Percentiles rank a stretch among this genome's conserved stretches.
These are phyloP conservation scores for Calocybe gangraenosa DNA, from an alignment of 768 basidiomycete species.

Conservation along the genomic window DNA sequence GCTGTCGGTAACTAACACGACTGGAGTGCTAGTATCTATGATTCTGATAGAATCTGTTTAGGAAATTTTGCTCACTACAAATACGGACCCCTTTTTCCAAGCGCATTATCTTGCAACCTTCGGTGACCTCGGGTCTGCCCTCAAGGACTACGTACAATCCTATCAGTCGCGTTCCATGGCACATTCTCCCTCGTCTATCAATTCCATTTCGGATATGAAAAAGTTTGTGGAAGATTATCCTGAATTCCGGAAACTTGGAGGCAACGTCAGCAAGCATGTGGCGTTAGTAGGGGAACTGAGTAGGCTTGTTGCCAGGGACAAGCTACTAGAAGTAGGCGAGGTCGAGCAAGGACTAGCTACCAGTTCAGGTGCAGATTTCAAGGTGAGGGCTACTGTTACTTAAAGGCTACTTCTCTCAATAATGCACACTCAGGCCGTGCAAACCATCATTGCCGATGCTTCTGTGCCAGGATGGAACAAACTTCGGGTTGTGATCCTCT, in stretches of 20 bases:
- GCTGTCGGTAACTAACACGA: conserved; percentile 54
- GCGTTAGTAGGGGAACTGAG: conserved; percentile 95
- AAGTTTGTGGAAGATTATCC: conserved; percentile 97
- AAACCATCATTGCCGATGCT: conserved; percentile 67
- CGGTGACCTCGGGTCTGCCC: conserved; percentile 88
- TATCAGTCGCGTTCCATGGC: conserved; percentile 84
- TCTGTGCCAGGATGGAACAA: conserved; percentile 76
- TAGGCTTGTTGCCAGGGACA: conserved; percentile 80
- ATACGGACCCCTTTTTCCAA: conserved; percentile 93
- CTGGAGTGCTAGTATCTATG: conserved; percentile 2
- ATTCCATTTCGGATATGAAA: conserved; percentile 97
- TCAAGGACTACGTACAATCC: conserved; percentile 90
- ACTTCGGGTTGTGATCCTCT: conserved; percentile 86
- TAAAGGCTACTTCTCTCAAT: neutral
- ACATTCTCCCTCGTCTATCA: conserved; percentile 75
- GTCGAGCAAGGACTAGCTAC: conserved; percentile 95
- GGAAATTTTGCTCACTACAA: conserved; percentile 92
- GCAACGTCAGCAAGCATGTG: conserved; percentile 98
- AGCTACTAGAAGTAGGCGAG: conserved; percentile 86
- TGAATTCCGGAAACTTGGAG: conserved; percentile 92
- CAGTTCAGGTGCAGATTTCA: conserved; percentile 85
- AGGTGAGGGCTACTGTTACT: conserved; percentile 39
- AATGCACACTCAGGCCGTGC: conserved; percentile 58
- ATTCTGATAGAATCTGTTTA: conserved; percentile 24
- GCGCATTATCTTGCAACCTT: conserved; percentile 89